Evolutionary conservation across 306 rosid genomes (phyloP).

Genomic region (Vigna mungo): DNA sequence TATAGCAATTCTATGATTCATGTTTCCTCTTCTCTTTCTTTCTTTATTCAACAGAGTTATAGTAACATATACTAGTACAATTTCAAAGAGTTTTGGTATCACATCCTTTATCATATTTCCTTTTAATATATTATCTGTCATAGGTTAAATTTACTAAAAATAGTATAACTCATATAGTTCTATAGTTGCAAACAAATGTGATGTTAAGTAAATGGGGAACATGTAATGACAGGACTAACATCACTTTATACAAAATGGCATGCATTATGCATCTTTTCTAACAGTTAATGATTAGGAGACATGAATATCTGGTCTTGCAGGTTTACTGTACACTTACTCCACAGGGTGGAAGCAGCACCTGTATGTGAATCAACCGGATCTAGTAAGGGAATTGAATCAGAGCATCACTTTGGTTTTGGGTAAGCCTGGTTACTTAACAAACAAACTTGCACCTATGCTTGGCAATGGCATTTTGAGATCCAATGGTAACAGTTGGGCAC

Average conservation of each 20-base stretch:
- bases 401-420: constrained; percentile 68
- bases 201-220: constrained; percentile 27
- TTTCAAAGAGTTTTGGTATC: background rate
- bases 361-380: constrained; percentile 79
- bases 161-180: no score
- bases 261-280: background rate
- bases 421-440: constrained; percentile 77
- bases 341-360: constrained; percentile 82
- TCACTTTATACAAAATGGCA: background rate
- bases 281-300: background rate
- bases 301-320: constrained; percentile 49
- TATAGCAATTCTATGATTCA: background rate
- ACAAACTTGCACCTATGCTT: constrained; percentile 78
- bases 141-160: no score
- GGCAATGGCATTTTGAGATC: constrained; percentile 88
- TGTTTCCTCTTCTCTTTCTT: background rate
- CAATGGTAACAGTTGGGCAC: constrained; percentile 77
- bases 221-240: background rate
- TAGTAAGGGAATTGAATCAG: constrained; percentile 77
- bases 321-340: constrained; percentile 78
- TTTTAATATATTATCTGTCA: no score
- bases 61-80: background rate
- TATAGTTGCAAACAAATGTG: no score
- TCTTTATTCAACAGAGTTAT: background rate
- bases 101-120: background rate